Percentiles rank a stretch among this genome's conserved stretches.
Conservation (phyloP, 2,329 filamentous ascomycete species). For the Triangularia setosa region DNA sequence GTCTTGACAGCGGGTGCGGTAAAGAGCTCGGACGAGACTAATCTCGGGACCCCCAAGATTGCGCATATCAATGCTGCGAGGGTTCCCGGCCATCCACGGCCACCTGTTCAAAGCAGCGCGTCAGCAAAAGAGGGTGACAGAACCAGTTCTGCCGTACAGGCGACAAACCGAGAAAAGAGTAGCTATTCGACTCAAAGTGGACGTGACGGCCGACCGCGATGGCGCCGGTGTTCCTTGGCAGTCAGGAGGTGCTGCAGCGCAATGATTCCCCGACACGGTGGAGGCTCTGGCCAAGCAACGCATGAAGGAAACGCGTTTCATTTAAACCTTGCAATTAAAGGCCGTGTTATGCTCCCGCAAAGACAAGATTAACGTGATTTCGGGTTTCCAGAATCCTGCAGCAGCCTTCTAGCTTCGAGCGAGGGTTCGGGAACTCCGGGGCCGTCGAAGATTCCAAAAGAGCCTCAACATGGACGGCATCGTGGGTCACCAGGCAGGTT, state of each 20-base stretch:
- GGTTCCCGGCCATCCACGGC: background rate
- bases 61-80: slow-evolving; percentile 36
- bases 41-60: slow-evolving; percentile 36
- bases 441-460: background rate
- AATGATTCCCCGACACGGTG: slow-evolving; percentile 15
- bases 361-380: slow-evolving; percentile 30
- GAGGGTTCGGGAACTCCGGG: background rate
- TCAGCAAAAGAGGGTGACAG: background rate
- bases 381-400: slow-evolving; percentile 34
- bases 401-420: slow-evolving; percentile 34
- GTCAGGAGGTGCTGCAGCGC: slow-evolving; percentile 10
- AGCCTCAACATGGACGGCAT: background rate
- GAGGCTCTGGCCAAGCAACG: slow-evolving; percentile 33
- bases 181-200: background rate
- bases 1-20: slow-evolving; percentile 10
- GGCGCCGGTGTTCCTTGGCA: slow-evolving; percentile 20
- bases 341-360: slow-evolving; percentile 41
- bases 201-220: slow-evolving; percentile 9
- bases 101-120: background rate
- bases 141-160: background rate
- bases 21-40: slow-evolving; percentile 20
- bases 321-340: slow-evolving; percentile 46
- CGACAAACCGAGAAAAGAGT: background rate
- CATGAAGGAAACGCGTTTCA: slow-evolving; percentile 46
- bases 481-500: background rate